Evolutionary conservation across 306 rosid species (phyloP).

Genomic region (Rosa rugosa): DNA sequence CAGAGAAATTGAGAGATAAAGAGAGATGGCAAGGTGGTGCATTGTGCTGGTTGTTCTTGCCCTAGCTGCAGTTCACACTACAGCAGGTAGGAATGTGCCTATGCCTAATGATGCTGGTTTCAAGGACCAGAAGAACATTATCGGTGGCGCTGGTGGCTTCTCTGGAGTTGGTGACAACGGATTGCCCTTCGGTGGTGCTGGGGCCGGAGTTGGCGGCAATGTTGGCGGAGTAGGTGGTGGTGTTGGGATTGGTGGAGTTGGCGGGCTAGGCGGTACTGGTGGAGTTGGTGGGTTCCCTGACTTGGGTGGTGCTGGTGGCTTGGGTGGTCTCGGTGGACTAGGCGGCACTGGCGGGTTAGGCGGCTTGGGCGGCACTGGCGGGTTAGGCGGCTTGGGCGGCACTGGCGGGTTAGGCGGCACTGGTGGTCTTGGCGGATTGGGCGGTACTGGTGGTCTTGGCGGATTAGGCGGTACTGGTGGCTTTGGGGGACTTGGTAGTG

Average conservation of each 20-base stretch:
- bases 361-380: constrained; percentile 18
- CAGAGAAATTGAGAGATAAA: background rate
- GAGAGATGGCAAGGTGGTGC: constrained; percentile 48
- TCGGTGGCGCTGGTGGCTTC: constrained; percentile 65
- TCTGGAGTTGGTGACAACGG: constrained; percentile 62
- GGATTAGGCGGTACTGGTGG: constrained; percentile 33
- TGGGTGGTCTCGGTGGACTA: constrained; percentile 26
- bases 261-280: constrained; percentile 28
- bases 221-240: constrained; percentile 29
- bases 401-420: constrained; percentile 24
- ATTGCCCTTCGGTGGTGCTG: constrained; percentile 58
- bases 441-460: constrained; percentile 1
- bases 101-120: constrained; percentile 37
- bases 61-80: constrained; percentile 39
- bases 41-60: constrained; percentile 51
- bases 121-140: constrained; percentile 70
- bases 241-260: constrained; percentile 26
- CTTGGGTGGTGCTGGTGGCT: constrained; percentile 40
- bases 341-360: constrained; percentile 25
- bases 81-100: constrained; percentile 50
- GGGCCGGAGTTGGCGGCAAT: constrained; percentile 42
- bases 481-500: background rate
- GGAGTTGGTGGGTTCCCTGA: constrained; percentile 13
- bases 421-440: constrained; percentile 24
- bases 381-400: constrained; percentile 14